Conservation (phyloP, 2,329 filamentous ascomycete genomes). For the Cercospora sesami region DNA sequence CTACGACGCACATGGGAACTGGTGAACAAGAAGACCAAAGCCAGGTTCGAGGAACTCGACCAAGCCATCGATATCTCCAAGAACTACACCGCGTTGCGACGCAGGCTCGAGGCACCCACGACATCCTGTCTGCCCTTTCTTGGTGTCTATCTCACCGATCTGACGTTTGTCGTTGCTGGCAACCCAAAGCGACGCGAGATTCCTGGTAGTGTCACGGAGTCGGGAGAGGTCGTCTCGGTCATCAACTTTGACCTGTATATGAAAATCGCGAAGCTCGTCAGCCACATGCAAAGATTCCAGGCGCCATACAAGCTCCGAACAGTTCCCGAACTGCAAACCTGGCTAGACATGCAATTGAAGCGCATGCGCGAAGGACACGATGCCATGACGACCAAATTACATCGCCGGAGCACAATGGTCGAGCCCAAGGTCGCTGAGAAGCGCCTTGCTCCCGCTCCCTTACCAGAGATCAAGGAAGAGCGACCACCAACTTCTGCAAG, state of each 20-base stretch:
- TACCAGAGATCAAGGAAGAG: conserved; percentile 7
- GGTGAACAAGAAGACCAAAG: conserved; percentile 79
- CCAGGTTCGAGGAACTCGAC: conserved; percentile 74
- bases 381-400: conserved; percentile 66
- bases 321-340: conserved; percentile 85
- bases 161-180: conserved; percentile 93
- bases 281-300: conserved; percentile 93
- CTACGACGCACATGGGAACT: conserved; percentile 90
- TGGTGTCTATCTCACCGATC: conserved; percentile 91
- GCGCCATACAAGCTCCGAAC: conserved; percentile 83
- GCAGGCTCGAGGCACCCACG: conserved; percentile 73
- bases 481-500: background rate
- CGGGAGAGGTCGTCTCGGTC: conserved; percentile 69
- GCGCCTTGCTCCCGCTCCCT: conserved; percentile 12
- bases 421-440: conserved; percentile 58
- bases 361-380: conserved; percentile 68
- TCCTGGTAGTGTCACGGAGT: conserved; percentile 55
- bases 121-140: conserved; percentile 93
- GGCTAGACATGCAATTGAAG: conserved; percentile 79
- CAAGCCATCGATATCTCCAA: conserved; percentile 84
- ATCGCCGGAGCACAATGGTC: conserved; percentile 79
- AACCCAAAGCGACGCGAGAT: conserved; percentile 84
- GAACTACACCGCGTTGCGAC: conserved; percentile 85
- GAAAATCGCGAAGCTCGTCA: conserved; percentile 91
- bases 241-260: conserved; percentile 99